Conservation (phyloP, 805 yeast species). For the Candida maltosa region DNA sequence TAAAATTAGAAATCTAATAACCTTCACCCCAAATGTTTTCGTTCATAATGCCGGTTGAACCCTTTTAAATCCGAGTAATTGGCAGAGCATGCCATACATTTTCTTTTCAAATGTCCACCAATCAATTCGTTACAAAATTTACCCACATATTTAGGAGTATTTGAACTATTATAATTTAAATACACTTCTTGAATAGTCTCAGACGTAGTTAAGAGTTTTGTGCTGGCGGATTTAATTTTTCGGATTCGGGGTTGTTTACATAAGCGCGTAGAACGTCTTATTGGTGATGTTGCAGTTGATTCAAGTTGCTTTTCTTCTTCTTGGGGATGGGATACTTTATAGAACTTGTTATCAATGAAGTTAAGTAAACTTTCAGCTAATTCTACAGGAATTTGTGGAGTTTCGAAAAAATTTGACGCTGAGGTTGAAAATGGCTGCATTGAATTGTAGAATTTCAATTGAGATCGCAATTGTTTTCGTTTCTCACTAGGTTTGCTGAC, state of each 20-base stretch:
- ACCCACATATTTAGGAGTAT: constrained; percentile 13
- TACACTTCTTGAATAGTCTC: constrained; percentile 2
- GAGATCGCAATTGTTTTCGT: constrained; percentile 3
- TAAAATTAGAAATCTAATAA: no score
- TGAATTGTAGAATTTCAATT: not conserved
- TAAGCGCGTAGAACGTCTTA: not conserved
- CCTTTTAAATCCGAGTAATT: constrained; percentile 13
- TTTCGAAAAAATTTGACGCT: not conserved
- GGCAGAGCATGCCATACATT: constrained; percentile 11
- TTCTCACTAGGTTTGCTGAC: constrained; percentile 2
- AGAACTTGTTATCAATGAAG: constrained; percentile 2
- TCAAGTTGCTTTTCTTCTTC: no score
- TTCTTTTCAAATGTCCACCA: constrained; percentile 11
- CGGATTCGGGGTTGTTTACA: constrained; percentile 1
- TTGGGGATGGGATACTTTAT: no score
- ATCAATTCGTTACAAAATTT: constrained; percentile 10
- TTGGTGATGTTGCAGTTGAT: not conserved
- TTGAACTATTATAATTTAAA: constrained; percentile 12
- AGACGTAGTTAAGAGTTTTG: not conserved
- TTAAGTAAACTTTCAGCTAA: not conserved
- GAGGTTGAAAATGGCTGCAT: not conserved
- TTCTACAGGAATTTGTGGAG: not conserved
- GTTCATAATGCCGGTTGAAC: constrained; percentile 12
- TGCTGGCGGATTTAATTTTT: not conserved
- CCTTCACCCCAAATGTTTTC: constrained; percentile 3